Evolutionary conservation across 1,139 yeast genomes (phyloP), one percentile per base, ranked within the genome.

Genomic region (Nakaseomyces sp.): DNA sequence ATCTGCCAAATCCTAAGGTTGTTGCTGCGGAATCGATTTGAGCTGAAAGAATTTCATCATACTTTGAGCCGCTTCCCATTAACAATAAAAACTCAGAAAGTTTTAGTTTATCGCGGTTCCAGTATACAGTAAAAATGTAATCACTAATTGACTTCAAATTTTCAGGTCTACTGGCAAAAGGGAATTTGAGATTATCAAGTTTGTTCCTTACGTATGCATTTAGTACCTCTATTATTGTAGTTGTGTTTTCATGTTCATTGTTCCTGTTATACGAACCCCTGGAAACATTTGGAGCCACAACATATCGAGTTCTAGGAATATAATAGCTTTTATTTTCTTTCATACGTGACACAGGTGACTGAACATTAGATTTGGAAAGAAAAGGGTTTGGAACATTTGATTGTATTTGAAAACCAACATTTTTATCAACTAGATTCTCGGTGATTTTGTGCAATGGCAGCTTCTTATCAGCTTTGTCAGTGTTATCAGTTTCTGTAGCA

Each of bases 21-120:
- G 55, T 60, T 7, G 66, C 55, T 1, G 70, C 60, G 12, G 60
- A 63, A 28, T 56, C 56, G 40, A 68, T 60, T 40, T 63, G 63
- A 12, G 47, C 49, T 31, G 58, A 60, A 30, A 67, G 49, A 3
- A 50, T 43, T n/a, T 54, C 45, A 42, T 60, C 64, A 20, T 56
- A 50, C 7, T 49, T 50, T 5, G 58, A 49, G 42, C 58, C 58
- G 6, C 54, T 45, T 25, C 56, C 58, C 30, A 58, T 43, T n/a
- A 53, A 42, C 5, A 50, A 47, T 42, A 66, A 43, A 45, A 58
- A 57, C 3, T 47, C 49, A n/a, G 53, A 46, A 32, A 65, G 46
- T 5, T 49, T 45, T 12, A 48, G 46, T 1, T 53, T 28, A 43
- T 67, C 60, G 7, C 59, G 54, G 13, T 49, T 46, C 66, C 69